phyloP scores from a whole-genome alignment of 2,329 filamentous ascomycete species.

The Sclerotinia nivalis region DNA sequence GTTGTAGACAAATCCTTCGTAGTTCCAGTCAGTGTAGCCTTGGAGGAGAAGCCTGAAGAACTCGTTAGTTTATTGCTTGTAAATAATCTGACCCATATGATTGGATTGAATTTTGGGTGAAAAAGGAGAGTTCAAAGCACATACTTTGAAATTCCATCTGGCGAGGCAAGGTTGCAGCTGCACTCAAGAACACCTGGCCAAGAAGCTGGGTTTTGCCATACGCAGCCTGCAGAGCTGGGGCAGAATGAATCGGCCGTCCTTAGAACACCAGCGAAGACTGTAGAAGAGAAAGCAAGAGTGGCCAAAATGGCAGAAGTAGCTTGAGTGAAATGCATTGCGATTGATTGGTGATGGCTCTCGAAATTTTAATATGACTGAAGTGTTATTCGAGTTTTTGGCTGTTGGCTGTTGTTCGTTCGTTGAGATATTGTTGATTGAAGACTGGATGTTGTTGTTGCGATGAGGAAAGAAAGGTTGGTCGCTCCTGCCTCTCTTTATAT shows the following conservation, averaged over 20 bases:
- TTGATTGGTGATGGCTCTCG: neutral
- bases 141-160: conserved; percentile 7
- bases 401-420: neutral
- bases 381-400: too few species aligned
- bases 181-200: conserved; percentile 10
- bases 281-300: conserved; percentile 9
- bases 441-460: conserved; percentile 4
- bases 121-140: neutral
- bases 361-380: neutral
- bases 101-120: neutral
- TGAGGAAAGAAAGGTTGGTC: conserved; percentile 2
- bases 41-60: neutral
- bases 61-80: neutral
- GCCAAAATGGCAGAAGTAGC: conserved; percentile 17
- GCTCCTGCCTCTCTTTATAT: conserved; percentile 18
- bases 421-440: neutral
- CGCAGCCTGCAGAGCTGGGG: neutral
- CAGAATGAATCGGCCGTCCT: conserved; percentile 2
- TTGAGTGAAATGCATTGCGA: conserved; percentile 15
- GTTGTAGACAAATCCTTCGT: conserved; percentile 5
- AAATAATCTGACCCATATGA: neutral
- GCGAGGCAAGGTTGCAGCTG: conserved; percentile 16
- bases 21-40: neutral
- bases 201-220: conserved; percentile 5
- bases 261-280: conserved; percentile 2